These are phyloP conservation scores for Imleria badia DNA, from an alignment of 768 basidiomycete species.

Conservation along the genomic window DNA sequence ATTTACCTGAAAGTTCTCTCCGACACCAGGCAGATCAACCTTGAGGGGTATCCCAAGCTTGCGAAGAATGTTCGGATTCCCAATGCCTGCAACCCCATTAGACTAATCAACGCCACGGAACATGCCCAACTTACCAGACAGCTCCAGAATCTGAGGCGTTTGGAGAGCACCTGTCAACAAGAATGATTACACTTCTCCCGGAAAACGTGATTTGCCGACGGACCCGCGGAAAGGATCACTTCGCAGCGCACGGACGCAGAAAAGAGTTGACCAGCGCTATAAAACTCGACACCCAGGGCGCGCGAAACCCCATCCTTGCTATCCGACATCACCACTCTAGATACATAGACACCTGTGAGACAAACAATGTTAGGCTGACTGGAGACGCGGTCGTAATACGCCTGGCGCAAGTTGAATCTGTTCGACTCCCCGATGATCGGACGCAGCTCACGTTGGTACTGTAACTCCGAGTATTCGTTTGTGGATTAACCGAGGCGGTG, in stretches of 20 bases:
- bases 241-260: constrained; percentile 16
- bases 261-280: constrained; percentile 14
- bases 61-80: constrained; percentile 9
- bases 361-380: constrained; percentile 22
- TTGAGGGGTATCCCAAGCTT: constrained; percentile 24
- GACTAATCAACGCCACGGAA: background rate
- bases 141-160: constrained; percentile 37
- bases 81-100: constrained; percentile 7
- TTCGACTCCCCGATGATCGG: background rate
- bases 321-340: constrained; percentile 22
- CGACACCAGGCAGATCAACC: constrained; percentile 36
- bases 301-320: background rate
- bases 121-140: constrained; percentile 20
- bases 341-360: constrained; percentile 24
- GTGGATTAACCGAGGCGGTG: constrained; percentile 16
- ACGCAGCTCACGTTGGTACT: constrained; percentile 12
- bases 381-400: constrained; percentile 19
- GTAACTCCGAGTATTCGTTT: constrained; percentile 16
- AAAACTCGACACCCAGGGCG: constrained; percentile 25
- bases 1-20: constrained; percentile 15
- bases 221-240: constrained; percentile 21
- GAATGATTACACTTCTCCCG: background rate
- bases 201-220: background rate
- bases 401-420: background rate
- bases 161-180: constrained; percentile 24